These are phyloP conservation scores for Neoboletus brunneissimus DNA, from an alignment of 768 basidiomycete genomes.

Conservation along the genomic window DNA sequence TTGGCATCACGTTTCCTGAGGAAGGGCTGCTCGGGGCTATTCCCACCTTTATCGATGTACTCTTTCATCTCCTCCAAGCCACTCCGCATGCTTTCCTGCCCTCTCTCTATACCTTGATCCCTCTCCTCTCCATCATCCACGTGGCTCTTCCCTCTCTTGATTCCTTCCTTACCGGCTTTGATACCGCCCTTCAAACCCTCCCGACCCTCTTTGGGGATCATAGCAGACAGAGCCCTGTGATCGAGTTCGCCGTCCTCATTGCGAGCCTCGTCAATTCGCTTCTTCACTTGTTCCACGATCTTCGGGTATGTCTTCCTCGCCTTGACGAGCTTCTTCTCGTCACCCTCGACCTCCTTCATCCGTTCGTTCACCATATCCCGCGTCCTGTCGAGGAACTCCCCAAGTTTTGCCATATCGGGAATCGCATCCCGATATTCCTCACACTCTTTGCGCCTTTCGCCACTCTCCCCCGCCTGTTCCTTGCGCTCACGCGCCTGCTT, in stretches of 20 bases:
- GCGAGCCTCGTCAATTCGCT: slow-evolving; percentile 6
- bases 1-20: slow-evolving; percentile 21
- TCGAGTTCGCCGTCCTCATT: slow-evolving; percentile 6
- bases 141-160: background rate
- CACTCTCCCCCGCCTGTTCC: background rate
- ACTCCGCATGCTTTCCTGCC: slow-evolving; percentile 6
- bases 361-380: slow-evolving; percentile 18
- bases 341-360: slow-evolving; percentile 12
- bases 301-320: slow-evolving; percentile 17
- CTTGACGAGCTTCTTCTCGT: slow-evolving; percentile 19
- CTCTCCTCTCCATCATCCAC: background rate
- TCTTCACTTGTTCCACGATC: slow-evolving; percentile 8
- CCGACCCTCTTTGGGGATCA: slow-evolving; percentile 10
- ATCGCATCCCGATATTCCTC: background rate
- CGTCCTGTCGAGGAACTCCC: slow-evolving; percentile 17
- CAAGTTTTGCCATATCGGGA: slow-evolving; percentile 10
- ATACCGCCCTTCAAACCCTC: slow-evolving; percentile 2
- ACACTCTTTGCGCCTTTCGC: background rate
- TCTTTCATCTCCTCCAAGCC: slow-evolving; percentile 15
- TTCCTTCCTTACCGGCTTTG: slow-evolving; percentile 4
- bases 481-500: background rate
- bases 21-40: slow-evolving; percentile 10
- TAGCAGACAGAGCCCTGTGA: slow-evolving; percentile 1
- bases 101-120: slow-evolving; percentile 4
- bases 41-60: background rate